Percentiles rank a stretch among this genome's conserved stretches.
Evolutionary conservation across 192 early-diverging fungal species (phyloP).

Genomic region (Gigaspora rosea): DNA sequence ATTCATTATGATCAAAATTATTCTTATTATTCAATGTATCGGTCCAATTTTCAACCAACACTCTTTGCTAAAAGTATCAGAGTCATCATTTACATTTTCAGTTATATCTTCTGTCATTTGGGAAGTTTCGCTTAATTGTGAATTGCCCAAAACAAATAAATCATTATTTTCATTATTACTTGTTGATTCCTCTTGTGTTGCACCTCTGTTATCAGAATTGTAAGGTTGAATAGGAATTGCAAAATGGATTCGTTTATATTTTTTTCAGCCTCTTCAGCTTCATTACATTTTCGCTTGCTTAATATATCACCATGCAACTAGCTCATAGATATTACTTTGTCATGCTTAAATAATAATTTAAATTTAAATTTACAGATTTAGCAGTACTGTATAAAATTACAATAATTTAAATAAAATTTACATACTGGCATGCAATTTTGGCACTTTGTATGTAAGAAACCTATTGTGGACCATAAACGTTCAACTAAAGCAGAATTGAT

Average conservation of each 20-base stretch:
- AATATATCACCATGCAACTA: conserved; percentile 17
- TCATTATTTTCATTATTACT: too few relatives aligned
- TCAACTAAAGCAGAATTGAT: too few relatives aligned
- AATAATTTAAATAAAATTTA: neutral
- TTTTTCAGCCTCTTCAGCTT: conserved; percentile 4
- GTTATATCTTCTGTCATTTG: neutral
- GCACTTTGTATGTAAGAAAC: conserved; percentile 4
- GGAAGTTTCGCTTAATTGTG: neutral
- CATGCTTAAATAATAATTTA: neutral
- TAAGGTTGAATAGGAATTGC: neutral
- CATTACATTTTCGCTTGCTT: neutral
- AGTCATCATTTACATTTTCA: neutral
- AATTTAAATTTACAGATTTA: neutral
- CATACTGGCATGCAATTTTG: neutral
- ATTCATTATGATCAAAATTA: conserved; percentile 12
- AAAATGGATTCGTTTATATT: conserved; percentile 8
- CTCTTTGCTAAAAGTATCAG: conserved; percentile 1
- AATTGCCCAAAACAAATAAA: neutral
- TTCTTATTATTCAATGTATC: neutral
- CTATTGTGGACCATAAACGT: neutral
- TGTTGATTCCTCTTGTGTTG: too few relatives aligned
- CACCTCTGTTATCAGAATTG: neutral
- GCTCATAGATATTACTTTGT: conserved; percentile 5
- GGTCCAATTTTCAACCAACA: conserved; percentile 11
- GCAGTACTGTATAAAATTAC: neutral